Base-by-base conservation (phyloP, 176 grass and related monocot genomes). In the Aegilops tauschii region DNA sequence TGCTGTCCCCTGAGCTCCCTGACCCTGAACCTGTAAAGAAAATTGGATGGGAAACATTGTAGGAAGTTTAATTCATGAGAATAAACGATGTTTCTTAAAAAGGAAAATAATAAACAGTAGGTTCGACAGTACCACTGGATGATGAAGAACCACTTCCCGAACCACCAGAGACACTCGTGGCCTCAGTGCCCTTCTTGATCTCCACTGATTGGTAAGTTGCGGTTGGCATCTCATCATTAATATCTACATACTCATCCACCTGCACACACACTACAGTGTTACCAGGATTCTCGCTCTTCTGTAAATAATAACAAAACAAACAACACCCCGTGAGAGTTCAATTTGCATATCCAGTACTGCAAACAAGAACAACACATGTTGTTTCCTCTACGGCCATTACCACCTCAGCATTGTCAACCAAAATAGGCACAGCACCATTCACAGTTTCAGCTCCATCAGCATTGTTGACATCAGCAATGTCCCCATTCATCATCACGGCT, bases 231-330 rank as follows among this genome's bases (percentile, higher is more conserved):
- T 99, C 94, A 73, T 96, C 94, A 14, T 92, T 92, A 80, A 93
- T 96, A 77, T 99, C 89, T 13, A 96, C 85, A 69, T 94, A 95
- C 62, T 98, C 97, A 42, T 98, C 97, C 12, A 79, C 6, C 86
- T 87, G 83, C 59, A 89, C 87, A 2, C 70, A 61, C 34, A 83
- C 4, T 70, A 78, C 10, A 47, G 12, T 70, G 85, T 81, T 91
- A 12, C 28, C 63, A 69, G 69, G 77, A 23, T 77, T 62, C 29
- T 88, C 20, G 0, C 69, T 85, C 69, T 85, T 82, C 90, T 88
- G 77, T 10, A 71, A 91, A 69, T 31, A 91, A 69, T 31, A 82
- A 83, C 1, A 54, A 84, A 80, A 87, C 7, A 59, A 58, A 31
- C 17, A 87, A 59, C 44, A 31, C 30, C 30, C 16, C 27, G 61